A percentile compares a stretch with the other conserved stretches of the same genome.
Evolutionary conservation across 495 filamentous ascomycete genomes (phyloP).

Genomic region (Daldinia vernicosa): DNA sequence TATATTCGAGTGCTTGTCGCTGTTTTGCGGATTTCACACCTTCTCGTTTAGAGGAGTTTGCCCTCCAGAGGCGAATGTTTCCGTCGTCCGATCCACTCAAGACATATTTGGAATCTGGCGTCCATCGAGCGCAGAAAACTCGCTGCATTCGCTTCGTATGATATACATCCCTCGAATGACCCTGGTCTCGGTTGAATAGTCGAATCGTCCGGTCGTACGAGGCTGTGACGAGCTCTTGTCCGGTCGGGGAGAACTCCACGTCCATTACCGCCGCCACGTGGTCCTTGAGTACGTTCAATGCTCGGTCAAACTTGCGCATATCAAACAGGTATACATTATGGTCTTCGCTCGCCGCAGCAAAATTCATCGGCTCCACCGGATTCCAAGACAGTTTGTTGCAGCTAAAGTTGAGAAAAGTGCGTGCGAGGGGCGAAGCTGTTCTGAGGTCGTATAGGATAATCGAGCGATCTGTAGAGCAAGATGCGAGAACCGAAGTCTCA

Average conservation of each 20-base stretch:
- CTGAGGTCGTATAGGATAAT: constrained; percentile 87
- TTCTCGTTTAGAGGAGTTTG: constrained; percentile 83
- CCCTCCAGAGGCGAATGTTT: constrained; percentile 90
- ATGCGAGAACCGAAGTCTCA: constrained; percentile 89
- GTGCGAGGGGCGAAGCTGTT: constrained; percentile 82
- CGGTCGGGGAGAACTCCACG: constrained; percentile 93
- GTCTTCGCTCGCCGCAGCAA: constrained; percentile 77
- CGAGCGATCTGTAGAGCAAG: constrained; percentile 82
- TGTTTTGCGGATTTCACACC: constrained; percentile 87
- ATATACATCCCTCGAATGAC: constrained; percentile 92
- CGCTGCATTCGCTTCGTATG: constrained; percentile 98
- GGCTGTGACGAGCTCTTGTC: constrained; percentile 90
- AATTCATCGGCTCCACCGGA: constrained; percentile 94
- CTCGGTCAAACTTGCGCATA: constrained; percentile 83
- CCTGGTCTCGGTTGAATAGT: constrained; percentile 79
- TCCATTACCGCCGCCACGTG: constrained; percentile 98
- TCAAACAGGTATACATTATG: constrained; percentile 77
- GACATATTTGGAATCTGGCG: constrained; percentile 87
- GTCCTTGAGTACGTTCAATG: constrained; percentile 91
- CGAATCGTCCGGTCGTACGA: constrained; percentile 76
- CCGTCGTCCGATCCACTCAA: constrained; percentile 82
- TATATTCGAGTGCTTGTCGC: constrained; percentile 89
- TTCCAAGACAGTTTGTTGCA: constrained; percentile 93
- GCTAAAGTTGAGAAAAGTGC: constrained; percentile 79
- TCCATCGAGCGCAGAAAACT: constrained; percentile 87